A percentile compares a stretch with the other conserved stretches of the same genome.
Evolutionary conservation across 2,329 filamentous ascomycete genomes (phyloP).

Genomic region (Dryadomyces quercus-mongolicae): DNA sequence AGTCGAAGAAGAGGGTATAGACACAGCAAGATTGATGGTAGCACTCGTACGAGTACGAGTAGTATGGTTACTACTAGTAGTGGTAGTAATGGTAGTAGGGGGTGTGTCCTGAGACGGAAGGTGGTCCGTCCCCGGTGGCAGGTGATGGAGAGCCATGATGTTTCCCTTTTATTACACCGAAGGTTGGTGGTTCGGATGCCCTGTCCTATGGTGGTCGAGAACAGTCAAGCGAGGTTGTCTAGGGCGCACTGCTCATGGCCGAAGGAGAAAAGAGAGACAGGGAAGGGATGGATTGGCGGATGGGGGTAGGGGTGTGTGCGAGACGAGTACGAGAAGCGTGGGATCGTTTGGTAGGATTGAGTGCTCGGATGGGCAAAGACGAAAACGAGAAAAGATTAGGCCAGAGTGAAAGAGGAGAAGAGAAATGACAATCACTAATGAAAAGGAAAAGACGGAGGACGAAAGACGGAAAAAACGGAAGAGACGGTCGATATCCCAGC

Average conservation of each 20-base stretch:
- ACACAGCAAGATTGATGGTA: background rate
- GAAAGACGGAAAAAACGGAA: background rate
- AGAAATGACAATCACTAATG: background rate
- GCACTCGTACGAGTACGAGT: background rate
- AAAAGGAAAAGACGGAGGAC: background rate
- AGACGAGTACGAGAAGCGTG: background rate
- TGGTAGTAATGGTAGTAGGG: background rate
- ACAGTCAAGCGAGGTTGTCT: background rate
- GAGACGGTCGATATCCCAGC: background rate
- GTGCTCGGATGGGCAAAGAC: background rate
- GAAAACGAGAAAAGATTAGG: background rate
- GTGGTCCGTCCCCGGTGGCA: slow-evolving; percentile 4
- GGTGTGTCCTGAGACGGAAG: background rate
- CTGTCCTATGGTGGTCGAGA: background rate
- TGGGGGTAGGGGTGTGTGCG: background rate
- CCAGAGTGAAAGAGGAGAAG: background rate
- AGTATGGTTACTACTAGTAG: background rate
- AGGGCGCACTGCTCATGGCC: slow-evolving; percentile 1
- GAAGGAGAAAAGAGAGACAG: background rate
- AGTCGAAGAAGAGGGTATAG: background rate
- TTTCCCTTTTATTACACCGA: background rate
- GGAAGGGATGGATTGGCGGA: background rate
- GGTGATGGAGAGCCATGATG: slow-evolving; percentile 10
- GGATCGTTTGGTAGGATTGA: slow-evolving; percentile 1
- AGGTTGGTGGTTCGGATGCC: too few species aligned